Evolutionary conservation across 306 rosid species (phyloP).

Genomic region (Senna siamea): DNA sequence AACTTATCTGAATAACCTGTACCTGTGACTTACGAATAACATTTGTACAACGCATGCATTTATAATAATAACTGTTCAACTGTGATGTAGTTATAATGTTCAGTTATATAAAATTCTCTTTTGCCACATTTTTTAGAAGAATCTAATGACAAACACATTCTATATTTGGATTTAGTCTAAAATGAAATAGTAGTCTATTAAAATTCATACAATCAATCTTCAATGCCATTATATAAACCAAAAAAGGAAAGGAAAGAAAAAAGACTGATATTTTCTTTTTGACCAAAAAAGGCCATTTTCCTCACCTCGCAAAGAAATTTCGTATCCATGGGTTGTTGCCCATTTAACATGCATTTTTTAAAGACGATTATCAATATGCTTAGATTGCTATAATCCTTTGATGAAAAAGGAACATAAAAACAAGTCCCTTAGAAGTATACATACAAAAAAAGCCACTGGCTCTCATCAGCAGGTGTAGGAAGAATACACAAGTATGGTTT

Average conservation of each 20-base stretch:
- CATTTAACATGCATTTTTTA: neutral
- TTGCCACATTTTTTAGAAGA: no score
- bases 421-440: neutral
- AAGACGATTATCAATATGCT: neutral
- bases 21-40: no score
- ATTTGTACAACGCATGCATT: no score
- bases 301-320: constrained; percentile 13
- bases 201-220: neutral
- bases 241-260: neutral
- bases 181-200: neutral
- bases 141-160: no score
- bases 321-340: constrained; percentile 1
- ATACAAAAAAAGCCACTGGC: constrained; percentile 27
- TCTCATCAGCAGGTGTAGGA: neutral
- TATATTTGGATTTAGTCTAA: no score
- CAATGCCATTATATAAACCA: neutral
- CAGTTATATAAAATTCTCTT: no score
- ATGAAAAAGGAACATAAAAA: neutral
- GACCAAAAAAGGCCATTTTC: neutral
- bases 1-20: no score
- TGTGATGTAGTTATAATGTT: no score
- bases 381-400: neutral
- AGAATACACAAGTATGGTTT: constrained; percentile 25
- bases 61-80: no score
- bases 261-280: neutral